Evolutionary conservation across 2,329 filamentous ascomycete species (phyloP).

Genomic region (Botrytis sinoallii): DNA sequence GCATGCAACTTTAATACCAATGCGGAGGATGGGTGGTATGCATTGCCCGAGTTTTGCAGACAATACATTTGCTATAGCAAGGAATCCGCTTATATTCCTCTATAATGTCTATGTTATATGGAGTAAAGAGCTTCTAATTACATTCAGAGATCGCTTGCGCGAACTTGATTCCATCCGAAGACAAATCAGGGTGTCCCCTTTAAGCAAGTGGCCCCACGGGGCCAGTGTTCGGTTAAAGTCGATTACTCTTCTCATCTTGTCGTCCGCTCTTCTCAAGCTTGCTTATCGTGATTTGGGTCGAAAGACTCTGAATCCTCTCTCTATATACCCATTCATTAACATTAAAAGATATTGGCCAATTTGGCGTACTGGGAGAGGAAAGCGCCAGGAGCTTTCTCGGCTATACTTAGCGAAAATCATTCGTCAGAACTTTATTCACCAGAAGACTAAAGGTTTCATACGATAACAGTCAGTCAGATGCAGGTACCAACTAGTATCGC

Average conservation of each 20-base stretch:
- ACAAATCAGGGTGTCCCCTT: background rate
- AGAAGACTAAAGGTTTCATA: background rate
- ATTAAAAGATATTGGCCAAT: background rate
- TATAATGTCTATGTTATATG: background rate
- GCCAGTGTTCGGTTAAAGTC: background rate
- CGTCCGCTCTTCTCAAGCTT: background rate
- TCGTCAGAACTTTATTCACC: background rate
- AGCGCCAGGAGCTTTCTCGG: background rate
- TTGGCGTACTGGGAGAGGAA: background rate
- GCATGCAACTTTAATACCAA: background rate
- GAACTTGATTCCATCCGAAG: background rate
- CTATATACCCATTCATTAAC: background rate
- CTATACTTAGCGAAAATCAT: background rate
- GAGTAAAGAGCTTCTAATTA: background rate
- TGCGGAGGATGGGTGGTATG: background rate
- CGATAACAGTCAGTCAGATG: background rate
- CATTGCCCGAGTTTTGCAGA: background rate
- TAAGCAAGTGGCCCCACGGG: background rate
- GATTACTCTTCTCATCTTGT: background rate
- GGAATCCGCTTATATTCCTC: background rate
- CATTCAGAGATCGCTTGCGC: background rate
- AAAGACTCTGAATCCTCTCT: background rate
- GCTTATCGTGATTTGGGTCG: background rate
- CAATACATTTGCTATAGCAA: background rate
- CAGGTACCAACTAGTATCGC: background rate